Conservation (phyloP, 345 rosid species). For the Populus nigra region DNA sequence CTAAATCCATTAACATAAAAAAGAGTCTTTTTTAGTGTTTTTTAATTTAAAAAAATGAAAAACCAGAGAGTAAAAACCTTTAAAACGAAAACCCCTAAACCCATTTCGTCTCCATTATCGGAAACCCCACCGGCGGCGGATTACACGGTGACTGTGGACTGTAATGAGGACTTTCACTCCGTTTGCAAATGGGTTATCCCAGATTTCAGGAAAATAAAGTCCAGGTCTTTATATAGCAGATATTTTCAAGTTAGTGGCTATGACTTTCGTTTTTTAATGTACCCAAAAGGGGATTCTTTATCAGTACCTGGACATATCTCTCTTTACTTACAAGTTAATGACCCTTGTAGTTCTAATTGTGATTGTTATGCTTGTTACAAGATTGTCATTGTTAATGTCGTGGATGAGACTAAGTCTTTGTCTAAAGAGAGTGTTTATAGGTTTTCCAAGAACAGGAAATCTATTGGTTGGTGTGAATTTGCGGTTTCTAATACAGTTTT, state of each 20-base stretch:
- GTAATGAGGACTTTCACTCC: background rate
- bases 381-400: slow-evolving; percentile 6
- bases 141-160: slow-evolving; percentile 2
- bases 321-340: slow-evolving; percentile 8
- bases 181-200: slow-evolving; percentile 12
- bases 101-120: background rate
- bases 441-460: slow-evolving; percentile 12
- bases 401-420: background rate
- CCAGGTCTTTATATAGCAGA: background rate
- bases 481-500: background rate
- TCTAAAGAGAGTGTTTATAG: background rate
- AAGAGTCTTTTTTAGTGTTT: too few species aligned
- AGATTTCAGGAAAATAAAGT: background rate
- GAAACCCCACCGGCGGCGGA: too few species aligned
- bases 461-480: slow-evolving; percentile 13
- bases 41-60: background rate
- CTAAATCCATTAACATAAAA: too few species aligned
- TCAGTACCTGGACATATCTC: slow-evolving; percentile 14
- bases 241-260: slow-evolving; percentile 18
- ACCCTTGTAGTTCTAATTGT: background rate
- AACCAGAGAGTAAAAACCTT: background rate
- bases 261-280: slow-evolving; percentile 13
- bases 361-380: slow-evolving; percentile 8
- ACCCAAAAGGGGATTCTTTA: slow-evolving; percentile 16
- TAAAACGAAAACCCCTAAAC: background rate